phyloP scores from a whole-genome alignment of 495 filamentous ascomycete genomes.

The Annulohypoxylon bovei region DNA sequence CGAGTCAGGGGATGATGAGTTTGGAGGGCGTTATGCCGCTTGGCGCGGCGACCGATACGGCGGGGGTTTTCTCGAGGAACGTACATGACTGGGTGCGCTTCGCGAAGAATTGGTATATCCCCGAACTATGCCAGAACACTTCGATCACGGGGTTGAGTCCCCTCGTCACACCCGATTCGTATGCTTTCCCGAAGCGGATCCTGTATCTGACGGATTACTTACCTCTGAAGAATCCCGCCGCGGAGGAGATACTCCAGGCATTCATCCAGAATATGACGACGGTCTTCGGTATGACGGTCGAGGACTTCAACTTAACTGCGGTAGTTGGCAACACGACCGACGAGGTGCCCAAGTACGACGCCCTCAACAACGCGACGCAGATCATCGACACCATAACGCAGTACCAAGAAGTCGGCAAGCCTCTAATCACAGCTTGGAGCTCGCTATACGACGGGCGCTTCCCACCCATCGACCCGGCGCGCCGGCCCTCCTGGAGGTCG shows the following conservation, averaged over 20 bases:
- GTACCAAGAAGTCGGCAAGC: conserved; percentile 39
- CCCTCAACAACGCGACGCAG: conserved; percentile 12
- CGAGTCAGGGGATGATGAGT: conserved; percentile 57
- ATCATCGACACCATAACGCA: conserved; percentile 35
- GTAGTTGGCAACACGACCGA: conserved; percentile 45
- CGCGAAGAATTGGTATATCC: conserved; percentile 52
- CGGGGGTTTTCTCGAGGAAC: conserved; percentile 52
- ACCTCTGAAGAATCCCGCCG: conserved; percentile 50
- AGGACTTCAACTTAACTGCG: conserved; percentile 47
- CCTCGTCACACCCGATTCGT: conserved; percentile 46
- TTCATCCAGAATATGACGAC: conserved; percentile 69
- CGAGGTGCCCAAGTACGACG: conserved; percentile 35
- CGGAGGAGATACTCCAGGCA: conserved; percentile 47
- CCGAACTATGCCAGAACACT: conserved; percentile 45
- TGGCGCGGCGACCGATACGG: conserved; percentile 58
- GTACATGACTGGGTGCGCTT: conserved; percentile 52
- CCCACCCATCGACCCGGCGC: conserved; percentile 50
- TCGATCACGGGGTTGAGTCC: conserved; percentile 48
- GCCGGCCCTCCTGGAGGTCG: conserved; percentile 39
- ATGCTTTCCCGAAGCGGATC: conserved; percentile 48
- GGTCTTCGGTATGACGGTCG: conserved; percentile 57
- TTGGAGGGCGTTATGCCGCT: conserved; percentile 58
- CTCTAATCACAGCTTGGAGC: conserved; percentile 42
- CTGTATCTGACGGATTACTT: conserved; percentile 52
- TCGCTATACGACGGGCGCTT: conserved; percentile 49